A percentile compares a stretch with the other conserved stretches of the same genome.
Evolutionary conservation across 1,284 basidiomycete genomes (phyloP).

Genomic region (Rhodotorula sp.): DNA sequence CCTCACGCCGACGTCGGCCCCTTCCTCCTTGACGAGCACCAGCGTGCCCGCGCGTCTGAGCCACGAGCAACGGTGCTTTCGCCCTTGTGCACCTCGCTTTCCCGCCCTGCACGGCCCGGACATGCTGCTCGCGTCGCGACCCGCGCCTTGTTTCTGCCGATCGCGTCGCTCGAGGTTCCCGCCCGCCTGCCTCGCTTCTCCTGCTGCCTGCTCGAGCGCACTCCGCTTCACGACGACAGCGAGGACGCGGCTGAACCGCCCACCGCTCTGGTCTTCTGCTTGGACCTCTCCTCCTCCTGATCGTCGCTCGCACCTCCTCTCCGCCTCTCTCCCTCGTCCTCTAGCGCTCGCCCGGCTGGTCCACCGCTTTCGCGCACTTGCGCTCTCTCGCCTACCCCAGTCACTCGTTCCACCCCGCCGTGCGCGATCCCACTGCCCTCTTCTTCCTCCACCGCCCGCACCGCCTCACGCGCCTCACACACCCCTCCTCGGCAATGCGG

Average conservation of each 20-base stretch:
- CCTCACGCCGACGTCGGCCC: too few species aligned
- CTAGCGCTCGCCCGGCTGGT: neutral
- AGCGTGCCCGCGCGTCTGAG: too few species aligned
- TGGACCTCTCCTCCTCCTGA: neutral
- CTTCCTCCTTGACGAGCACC: too few species aligned
- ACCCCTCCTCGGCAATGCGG: neutral
- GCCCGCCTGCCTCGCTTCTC: too few species aligned
- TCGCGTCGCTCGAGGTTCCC: too few species aligned
- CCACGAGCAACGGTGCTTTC: too few species aligned
- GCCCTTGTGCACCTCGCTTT: too few species aligned
- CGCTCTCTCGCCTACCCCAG: neutral
- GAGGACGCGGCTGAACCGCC: neutral
- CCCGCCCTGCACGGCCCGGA: too few species aligned
- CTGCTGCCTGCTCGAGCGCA: too few species aligned
- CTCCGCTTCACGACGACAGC: neutral
- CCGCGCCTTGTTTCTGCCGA: too few species aligned
- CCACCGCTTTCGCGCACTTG: neutral
- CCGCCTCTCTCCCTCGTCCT: neutral
- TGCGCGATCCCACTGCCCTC: too few species aligned
- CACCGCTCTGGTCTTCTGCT: constrained; percentile 43
- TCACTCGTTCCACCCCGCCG: neutral
- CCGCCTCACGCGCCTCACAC: neutral
- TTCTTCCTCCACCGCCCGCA: neutral
- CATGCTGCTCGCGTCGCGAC: too few species aligned
- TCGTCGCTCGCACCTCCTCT: neutral